phyloP scores from a whole-genome alignment of 179 eudicot species.

The Gypsophila paniculata region DNA sequence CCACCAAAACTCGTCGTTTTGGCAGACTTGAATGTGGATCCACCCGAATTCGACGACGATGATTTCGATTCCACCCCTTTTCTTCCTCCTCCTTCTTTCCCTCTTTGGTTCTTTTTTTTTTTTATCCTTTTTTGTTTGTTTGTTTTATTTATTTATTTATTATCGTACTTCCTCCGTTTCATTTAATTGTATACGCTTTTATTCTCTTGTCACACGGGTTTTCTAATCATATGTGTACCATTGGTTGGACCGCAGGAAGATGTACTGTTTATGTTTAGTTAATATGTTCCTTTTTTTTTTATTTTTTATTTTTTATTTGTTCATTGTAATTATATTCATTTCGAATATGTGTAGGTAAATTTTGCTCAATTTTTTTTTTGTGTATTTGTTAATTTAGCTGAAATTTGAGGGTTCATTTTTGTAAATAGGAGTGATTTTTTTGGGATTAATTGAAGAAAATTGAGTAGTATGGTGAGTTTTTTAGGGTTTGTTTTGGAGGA shows the following conservation, averaged over 20 bases:
- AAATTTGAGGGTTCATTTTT: not conserved
- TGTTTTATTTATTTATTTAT: too few species aligned
- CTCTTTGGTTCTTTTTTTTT: slow-evolving; percentile 18
- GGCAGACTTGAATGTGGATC: slow-evolving; percentile 85
- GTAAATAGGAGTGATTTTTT: not conserved
- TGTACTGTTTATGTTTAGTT: too few species aligned
- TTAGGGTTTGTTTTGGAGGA: not conserved
- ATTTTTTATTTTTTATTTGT: too few species aligned
- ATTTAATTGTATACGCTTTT: too few species aligned
- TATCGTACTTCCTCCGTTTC: too few species aligned
- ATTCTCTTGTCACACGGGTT: too few species aligned
- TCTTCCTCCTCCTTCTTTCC: slow-evolving; percentile 17
- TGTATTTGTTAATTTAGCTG: not conserved
- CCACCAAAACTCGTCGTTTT: slow-evolving; percentile 46
- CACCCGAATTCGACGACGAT: slow-evolving; percentile 57
- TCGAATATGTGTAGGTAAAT: too few species aligned
- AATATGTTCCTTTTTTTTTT: too few species aligned
- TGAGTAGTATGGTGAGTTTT: not conserved
- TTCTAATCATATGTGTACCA: too few species aligned
- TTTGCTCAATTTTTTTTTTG: not conserved
- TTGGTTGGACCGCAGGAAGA: too few species aligned
- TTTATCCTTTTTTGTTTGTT: not conserved
- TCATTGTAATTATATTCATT: too few species aligned
- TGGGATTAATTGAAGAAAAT: not conserved
- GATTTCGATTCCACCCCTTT: slow-evolving; percentile 15